A percentile compares a stretch with the other conserved stretches of the same genome.
Conservation (phyloP, 2,329 filamentous ascomycete genomes). For the Trichoderma sp. region DNA sequence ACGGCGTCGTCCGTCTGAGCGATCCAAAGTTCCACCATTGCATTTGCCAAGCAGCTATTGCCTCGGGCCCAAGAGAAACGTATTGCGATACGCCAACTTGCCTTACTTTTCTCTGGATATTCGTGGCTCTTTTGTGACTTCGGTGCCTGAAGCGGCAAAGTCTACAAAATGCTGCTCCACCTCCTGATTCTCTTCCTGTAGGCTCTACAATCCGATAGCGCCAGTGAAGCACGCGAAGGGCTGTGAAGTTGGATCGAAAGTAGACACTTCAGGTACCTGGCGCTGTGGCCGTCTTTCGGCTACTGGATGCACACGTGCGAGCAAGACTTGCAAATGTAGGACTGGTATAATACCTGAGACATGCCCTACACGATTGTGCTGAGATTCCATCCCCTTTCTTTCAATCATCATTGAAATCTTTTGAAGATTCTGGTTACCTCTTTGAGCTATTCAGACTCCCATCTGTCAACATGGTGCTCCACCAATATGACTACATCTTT, state of each 20-base stretch:
- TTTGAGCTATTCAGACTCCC: not conserved
- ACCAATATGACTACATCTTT: conserved; percentile 70
- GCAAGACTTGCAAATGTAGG: not conserved
- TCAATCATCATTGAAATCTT: not conserved
- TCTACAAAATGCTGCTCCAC: not conserved
- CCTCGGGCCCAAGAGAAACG: not conserved
- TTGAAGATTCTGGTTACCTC: not conserved
- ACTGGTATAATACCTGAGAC: conserved; percentile 9
- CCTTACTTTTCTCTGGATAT: not conserved
- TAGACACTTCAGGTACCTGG: not conserved
- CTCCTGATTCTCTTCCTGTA: not conserved
- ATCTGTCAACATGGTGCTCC: conserved; percentile 53
- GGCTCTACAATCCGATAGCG: not conserved
- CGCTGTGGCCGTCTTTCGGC: not conserved
- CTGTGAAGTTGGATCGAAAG: not conserved
- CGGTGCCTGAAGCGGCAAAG: conserved; percentile 22
- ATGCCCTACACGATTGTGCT: not conserved
- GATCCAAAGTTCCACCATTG: not conserved
- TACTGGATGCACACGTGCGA: not conserved
- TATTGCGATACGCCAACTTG: not conserved
- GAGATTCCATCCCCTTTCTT: not conserved
- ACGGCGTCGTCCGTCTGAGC: conserved; percentile 3
- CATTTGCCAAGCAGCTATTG: not conserved
- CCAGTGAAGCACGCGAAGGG: not conserved
- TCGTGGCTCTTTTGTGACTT: not conserved